Base-by-base conservation (phyloP, 352 stramenopile species). In the Thalassiosira oceanica region DNA sequence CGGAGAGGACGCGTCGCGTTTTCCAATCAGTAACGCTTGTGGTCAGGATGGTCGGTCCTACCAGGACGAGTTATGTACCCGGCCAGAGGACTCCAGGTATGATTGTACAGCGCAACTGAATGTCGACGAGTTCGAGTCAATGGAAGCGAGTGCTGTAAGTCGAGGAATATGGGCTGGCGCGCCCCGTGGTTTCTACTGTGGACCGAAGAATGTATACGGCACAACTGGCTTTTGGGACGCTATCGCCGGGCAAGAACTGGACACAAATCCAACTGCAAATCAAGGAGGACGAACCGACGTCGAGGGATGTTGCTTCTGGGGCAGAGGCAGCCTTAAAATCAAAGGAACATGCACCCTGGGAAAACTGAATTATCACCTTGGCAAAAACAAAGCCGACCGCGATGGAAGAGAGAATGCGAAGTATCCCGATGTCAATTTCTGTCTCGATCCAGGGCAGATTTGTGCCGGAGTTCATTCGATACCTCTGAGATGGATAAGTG, bases 401-500 rank as follows among this genome's bases (percentile, higher is more conserved):
- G 68, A 73, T 24, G 35, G 49, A 36, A 42, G 61, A 39, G 61
- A 60, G n/a, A 57, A 37, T 15, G 31, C 31, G 31, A n/a, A 53
- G 13, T 78, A 74, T 53, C 68, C 68, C 1, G 45, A 50, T n/a
- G 60, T 78, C 7, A 61, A 78, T 35, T 78, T 78, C 63, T 78
- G 68, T 44, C 50, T 23, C 21, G 41, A 28, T 18, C 68, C 68
- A 3, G 42, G 18, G 18, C 26, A 15, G 15, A 23, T 64, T 10
- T 48, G 36, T 1, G 42, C 8, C 31, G 51, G 57, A 4, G 24
- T 61, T 10, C 10, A 71, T 23, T 76, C 51, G 33, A 46, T 44
- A 13, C 46, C 29, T n/a, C 41, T 78, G 8, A 21, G 49, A 8
- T 78, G 68, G 68, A 78, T 78, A 39, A 58, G 52, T 24, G 68